Percentiles rank a stretch among this genome's conserved stretches.
Evolutionary conservation across 164 flowering plant species (phyloP).

Genomic region (Dillenia suffruticosa): DNA sequence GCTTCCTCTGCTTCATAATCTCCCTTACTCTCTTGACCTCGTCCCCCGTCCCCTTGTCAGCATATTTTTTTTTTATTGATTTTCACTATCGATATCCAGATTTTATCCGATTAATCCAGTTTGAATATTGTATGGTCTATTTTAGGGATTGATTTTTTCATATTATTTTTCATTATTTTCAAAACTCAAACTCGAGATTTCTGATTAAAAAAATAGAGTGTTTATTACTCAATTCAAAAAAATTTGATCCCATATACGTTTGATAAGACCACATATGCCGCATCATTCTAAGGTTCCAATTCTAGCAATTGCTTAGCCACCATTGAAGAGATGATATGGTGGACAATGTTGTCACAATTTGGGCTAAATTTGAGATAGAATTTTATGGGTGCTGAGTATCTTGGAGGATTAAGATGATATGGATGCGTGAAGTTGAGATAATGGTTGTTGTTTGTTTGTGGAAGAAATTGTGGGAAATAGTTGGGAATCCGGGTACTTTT

Average conservation of each 20-base stretch:
- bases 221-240: too few species aligned
- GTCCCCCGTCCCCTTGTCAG: too few species aligned
- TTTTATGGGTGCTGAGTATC: background rate
- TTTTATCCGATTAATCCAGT: too few species aligned
- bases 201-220: too few species aligned
- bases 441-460: background rate
- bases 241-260: conserved; percentile 77
- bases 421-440: conserved; percentile 3
- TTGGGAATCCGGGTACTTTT: background rate
- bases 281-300: conserved; percentile 70
- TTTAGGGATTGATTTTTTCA: too few species aligned
- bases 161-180: too few species aligned
- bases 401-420: background rate
- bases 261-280: conserved; percentile 58
- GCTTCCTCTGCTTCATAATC: conserved; percentile 38
- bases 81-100: too few species aligned
- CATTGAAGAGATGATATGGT: too few species aligned
- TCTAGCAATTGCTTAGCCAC: conserved; percentile 48
- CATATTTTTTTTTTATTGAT: too few species aligned
- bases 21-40: conserved; percentile 39
- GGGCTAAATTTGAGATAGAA: conserved; percentile 10
- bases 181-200: too few species aligned
- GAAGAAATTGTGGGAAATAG: conserved; percentile 5
- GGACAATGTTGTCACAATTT: conserved; percentile 17
- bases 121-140: too few species aligned